These are phyloP conservation scores for Alopecurus myosuroides DNA, from an alignment of 176 grass and related monocot genomes.

Conservation along the genomic window DNA sequence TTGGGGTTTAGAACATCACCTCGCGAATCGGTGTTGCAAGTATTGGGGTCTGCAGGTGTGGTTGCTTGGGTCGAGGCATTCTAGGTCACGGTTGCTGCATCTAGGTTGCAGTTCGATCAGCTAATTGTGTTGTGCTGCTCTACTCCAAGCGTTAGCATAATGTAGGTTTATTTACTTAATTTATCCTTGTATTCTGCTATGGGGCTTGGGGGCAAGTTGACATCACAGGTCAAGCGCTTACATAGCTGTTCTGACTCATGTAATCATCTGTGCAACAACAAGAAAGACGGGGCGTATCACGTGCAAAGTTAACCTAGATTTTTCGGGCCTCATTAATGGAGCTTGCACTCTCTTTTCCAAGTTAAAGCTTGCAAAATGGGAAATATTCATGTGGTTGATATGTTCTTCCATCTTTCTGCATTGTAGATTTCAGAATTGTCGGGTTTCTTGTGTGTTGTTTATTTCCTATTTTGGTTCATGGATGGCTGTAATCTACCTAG, in stretches of 20 bases:
- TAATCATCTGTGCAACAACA: neutral
- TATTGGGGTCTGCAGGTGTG: neutral
- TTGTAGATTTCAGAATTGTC: neutral
- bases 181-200: neutral
- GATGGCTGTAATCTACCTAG: neutral
- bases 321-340: neutral
- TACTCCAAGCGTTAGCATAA: neutral
- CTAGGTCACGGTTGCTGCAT: neutral
- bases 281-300: neutral
- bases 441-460: neutral
- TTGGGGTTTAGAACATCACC: neutral
- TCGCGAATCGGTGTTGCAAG: neutral
- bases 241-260: neutral
- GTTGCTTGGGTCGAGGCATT: neutral
- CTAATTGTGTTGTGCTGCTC: neutral
- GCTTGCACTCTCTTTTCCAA: neutral
- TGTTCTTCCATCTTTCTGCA: neutral
- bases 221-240: neutral
- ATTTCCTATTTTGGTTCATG: neutral
- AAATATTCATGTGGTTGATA: neutral
- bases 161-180: neutral
- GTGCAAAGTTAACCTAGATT: neutral
- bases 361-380: neutral
- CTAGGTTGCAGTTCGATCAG: slow-evolving; percentile 7
- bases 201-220: neutral